Base-by-base conservation (phyloP, 345 rosid genomes). In the Citrus reticulata region DNA sequence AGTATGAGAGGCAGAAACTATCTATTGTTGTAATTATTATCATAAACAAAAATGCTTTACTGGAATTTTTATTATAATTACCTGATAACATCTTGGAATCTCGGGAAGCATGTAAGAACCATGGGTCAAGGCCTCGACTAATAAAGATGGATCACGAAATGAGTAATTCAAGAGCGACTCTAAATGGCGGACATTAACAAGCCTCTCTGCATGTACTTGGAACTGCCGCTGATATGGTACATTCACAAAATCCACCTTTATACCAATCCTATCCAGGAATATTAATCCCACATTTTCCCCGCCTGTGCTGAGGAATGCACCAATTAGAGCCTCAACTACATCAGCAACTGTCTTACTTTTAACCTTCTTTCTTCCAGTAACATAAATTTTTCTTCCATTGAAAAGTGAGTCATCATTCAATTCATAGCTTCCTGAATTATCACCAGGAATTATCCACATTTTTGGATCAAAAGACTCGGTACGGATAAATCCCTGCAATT, bases 91-190 rank as follows among this genome's bases (percentile, higher is more conserved):
- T 79, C 90, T 88, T 57, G 98, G 94, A 74, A 93, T 88, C 73
- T 93, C 97, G 19, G 98, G 90, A 67, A 90, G 79, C 98, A 93
- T 91, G 85, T 87, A 94, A 42, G 99, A 96, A 59, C 95, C 98
- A 83, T 96, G 99, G 24, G 97, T 96, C 77, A 96, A 79, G 42
- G 99, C 99, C 83, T 96, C 98, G 42, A 96, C 90, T 55, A 96
- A 80, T 71, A 94, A 80, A 75, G 93, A 85, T 75, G 87, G 87
- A 72, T 96, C 92, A 27, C 46, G 73, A 67, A 96, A 96, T 27
- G 82, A 77, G 80, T 93, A 93, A 55, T 84, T 82, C 69, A 96
- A 84, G 5, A 94, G 58, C 0, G 89, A 85, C 83, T 96, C 93
- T 6, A 96, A 27, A 73, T 68, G 46, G 24, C 6, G 34, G 37